These are phyloP conservation scores for Globisporangium paroecandrum DNA, from an alignment of 352 stramenopile species.

Conservation along the genomic window DNA sequence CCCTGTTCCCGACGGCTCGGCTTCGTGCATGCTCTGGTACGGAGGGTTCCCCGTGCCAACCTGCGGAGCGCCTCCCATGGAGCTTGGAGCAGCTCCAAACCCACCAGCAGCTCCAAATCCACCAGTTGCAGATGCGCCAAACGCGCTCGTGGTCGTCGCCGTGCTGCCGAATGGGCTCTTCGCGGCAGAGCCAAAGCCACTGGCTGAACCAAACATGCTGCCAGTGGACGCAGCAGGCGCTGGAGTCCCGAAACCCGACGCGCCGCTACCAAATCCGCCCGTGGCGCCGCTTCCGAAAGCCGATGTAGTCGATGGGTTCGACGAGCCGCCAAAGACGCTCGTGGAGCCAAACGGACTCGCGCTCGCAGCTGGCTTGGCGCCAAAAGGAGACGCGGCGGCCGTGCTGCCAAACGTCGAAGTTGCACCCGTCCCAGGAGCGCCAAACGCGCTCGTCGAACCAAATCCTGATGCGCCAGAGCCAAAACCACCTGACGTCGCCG, in stretches of 20 bases:
- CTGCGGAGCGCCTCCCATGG: slow-evolving; percentile 30
- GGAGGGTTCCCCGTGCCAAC: slow-evolving; percentile 71
- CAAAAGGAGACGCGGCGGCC: slow-evolving; percentile 47
- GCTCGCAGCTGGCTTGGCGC: slow-evolving; percentile 44
- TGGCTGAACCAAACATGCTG: slow-evolving; percentile 33
- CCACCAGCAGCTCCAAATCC: slow-evolving; percentile 22
- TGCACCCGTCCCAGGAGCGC: slow-evolving; percentile 14
- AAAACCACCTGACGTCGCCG: slow-evolving; percentile 11
- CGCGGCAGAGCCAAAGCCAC: slow-evolving; percentile 38
- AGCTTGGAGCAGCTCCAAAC: slow-evolving; percentile 33
- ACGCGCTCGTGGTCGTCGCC: slow-evolving; percentile 37
- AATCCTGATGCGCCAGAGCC: slow-evolving; percentile 31
- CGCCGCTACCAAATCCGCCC: slow-evolving; percentile 13
- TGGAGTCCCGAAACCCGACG: slow-evolving; percentile 35
- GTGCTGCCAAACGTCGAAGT: slow-evolving; percentile 26
- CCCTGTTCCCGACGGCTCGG: slow-evolving; percentile 54
- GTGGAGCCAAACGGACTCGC: slow-evolving; percentile 58
- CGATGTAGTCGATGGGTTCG: slow-evolving; percentile 25
- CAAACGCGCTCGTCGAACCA: slow-evolving; percentile 22
- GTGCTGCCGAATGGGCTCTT: slow-evolving; percentile 51
- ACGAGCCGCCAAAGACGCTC: slow-evolving; percentile 42
- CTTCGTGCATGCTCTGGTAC: slow-evolving; percentile 65
- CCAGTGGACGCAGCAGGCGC: slow-evolving; percentile 20
- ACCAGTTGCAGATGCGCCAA: slow-evolving; percentile 35
- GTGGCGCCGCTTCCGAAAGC: slow-evolving; percentile 28